Percentiles rank a stretch among this genome's conserved stretches.
Evolutionary conservation across 2,329 filamentous ascomycete genomes (phyloP).

Genomic region (Sarocladium strictum): DNA sequence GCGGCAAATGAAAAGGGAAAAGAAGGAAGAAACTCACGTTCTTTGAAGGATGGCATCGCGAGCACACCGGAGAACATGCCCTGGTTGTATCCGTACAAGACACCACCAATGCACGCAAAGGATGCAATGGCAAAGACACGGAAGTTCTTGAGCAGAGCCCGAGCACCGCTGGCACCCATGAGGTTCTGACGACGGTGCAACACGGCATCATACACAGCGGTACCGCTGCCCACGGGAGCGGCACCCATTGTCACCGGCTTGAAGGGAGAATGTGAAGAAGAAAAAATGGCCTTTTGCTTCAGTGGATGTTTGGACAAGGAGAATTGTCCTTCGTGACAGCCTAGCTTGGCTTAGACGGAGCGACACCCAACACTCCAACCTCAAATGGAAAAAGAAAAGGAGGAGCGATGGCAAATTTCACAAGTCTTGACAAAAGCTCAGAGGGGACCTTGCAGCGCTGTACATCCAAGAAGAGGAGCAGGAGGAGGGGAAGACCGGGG

Average conservation of each 20-base stretch:
- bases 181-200: slow-evolving; percentile 44
- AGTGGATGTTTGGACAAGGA: too few relatives aligned
- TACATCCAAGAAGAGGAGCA: background rate
- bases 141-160: slow-evolving; percentile 52
- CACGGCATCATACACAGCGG: slow-evolving; percentile 41
- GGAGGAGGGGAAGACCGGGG: background rate
- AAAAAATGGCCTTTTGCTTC: too few relatives aligned
- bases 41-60: slow-evolving; percentile 47
- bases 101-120: slow-evolving; percentile 58
- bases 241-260: slow-evolving; percentile 12
- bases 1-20: too few relatives aligned
- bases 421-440: background rate
- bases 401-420: background rate
- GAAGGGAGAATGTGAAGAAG: background rate
- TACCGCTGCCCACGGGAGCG: slow-evolving; percentile 10
- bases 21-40: slow-evolving; percentile 30
- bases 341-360: too few relatives aligned
- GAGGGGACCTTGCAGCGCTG: background rate
- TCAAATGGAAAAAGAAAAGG: too few relatives aligned
- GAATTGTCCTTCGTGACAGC: too few relatives aligned
- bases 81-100: slow-evolving; percentile 68
- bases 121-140: slow-evolving; percentile 54
- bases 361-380: too few relatives aligned
- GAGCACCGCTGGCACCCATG: slow-evolving; percentile 46
- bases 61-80: slow-evolving; percentile 57